Evolutionary conservation across 2,329 filamentous ascomycete genomes (phyloP), one percentile per base, ranked within the genome.

Genomic region (Aspergillus terreus): DNA sequence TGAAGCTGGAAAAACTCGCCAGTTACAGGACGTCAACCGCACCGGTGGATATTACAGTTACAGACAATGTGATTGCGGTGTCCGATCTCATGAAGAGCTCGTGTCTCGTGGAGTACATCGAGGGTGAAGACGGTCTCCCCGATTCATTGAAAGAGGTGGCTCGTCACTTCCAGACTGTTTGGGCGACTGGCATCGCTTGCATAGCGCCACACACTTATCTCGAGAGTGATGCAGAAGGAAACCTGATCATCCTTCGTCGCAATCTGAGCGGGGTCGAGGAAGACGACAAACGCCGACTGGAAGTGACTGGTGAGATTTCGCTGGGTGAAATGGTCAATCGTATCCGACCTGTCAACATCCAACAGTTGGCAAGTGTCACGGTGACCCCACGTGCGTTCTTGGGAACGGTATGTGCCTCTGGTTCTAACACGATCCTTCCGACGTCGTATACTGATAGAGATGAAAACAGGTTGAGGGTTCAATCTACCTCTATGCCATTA

Each of bases 81-180:
- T 88, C 87, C 0, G 94, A 99, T 65, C 75, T 99, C 43, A 96
- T 96, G 88, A 96, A 97, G 73, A 95, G 90, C 1, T 78, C 95
- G 21, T 85, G 87, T 1, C 75, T 97, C 5, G 77, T 96, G 7
- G 79, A 94, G 64, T 94, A 87, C 64, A 76, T 78, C 0, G 78
- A 79, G 2, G 80, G 83, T 2, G 69, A 77, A 19, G 72, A 81
- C 3, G 82, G 80, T 1, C 70, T 81, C n/a, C 72, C 79, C 10
- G 82, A 86, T 49, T 81, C 77, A 47, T 77, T 97, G 6, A 77
- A 78, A 0, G 90, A 96, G 74, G 77, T 88, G 3, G 88, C 87
- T 3, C 82, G 92, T 17, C 90, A 96, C 66, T 90, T 86, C 61
- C 84, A 92, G 62, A 86, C 88, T 1, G 78, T 84, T 1, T 97